Conservation (phyloP, 208 protist genomes). For the Perkinsela sp. region DNA sequence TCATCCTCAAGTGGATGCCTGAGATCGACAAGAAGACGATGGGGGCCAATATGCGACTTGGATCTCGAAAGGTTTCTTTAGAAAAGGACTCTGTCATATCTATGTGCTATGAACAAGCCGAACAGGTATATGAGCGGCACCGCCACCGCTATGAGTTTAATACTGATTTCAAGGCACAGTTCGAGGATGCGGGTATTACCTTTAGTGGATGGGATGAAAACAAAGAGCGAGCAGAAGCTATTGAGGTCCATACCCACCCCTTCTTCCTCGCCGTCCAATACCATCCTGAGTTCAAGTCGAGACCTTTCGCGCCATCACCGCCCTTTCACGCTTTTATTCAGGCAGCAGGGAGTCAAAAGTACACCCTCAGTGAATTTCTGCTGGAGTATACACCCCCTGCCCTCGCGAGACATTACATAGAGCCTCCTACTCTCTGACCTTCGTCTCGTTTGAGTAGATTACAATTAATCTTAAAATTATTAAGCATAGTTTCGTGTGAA, state of each 20-base stretch:
- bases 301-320: constrained; percentile 73
- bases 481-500: too few species aligned
- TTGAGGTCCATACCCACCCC: constrained; percentile 27
- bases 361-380: constrained; percentile 1
- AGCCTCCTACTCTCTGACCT: too few species aligned
- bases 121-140: constrained; percentile 73
- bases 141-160: constrained; percentile 94
- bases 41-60: constrained; percentile 97
- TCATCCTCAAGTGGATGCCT: constrained; percentile 88
- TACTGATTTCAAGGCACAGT: constrained; percentile 43
- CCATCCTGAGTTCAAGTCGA: constrained; percentile 90
- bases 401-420: neutral
- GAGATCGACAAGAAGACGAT: constrained; percentile 69
- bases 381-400: neutral
- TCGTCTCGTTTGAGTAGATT: too few species aligned
- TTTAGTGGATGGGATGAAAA: constrained; percentile 66
- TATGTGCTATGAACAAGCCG: constrained; percentile 47
- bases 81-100: constrained; percentile 21
- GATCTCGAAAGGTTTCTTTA: constrained; percentile 43
- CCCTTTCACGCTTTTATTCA: constrained; percentile 81
- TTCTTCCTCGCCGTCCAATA: constrained; percentile 87
- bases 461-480: too few species aligned
- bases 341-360: constrained; percentile 31
- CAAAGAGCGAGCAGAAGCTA: constrained; percentile 58
- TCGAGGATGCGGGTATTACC: constrained; percentile 56